A percentile compares a stretch with the other conserved stretches of the same genome.
Conservation (phyloP, 352 stramenopile species). For the Detonula confervacea region DNA sequence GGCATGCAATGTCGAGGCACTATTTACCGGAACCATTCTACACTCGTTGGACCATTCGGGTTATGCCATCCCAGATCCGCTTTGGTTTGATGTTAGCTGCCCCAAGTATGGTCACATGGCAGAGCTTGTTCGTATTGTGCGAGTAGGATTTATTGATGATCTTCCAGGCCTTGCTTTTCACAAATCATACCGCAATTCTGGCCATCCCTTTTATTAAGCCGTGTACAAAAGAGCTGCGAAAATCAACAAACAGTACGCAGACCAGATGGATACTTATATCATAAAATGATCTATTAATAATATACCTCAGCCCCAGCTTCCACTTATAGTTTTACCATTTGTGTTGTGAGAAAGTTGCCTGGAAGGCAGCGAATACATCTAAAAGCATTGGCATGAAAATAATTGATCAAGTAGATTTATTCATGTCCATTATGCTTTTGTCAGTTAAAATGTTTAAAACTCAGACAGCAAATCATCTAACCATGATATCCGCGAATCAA, state of each 20-base stretch:
- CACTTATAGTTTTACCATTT: too few relatives aligned
- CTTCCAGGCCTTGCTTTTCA: slow-evolving; percentile 21
- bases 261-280: neutral
- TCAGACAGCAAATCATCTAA: too few relatives aligned
- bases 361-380: too few relatives aligned
- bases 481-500: too few relatives aligned
- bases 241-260: neutral
- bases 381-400: too few relatives aligned
- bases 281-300: too few relatives aligned
- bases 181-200: neutral
- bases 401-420: too few relatives aligned
- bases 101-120: slow-evolving; percentile 28
- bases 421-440: too few relatives aligned
- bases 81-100: slow-evolving; percentile 25
- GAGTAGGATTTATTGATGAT: slow-evolving; percentile 20
- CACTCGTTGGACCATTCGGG: slow-evolving; percentile 34
- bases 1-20: neutral
- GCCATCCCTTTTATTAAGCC: neutral
- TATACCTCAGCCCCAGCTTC: too few relatives aligned
- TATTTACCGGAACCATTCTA: neutral
- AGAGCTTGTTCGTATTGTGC: slow-evolving; percentile 20
- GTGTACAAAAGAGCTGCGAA: neutral
- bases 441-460: too few relatives aligned
- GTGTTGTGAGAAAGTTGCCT: too few relatives aligned
- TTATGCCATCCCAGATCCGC: slow-evolving; percentile 19